Conservation (phyloP, 352 stramenopile species). For the Phytopythium kandeliae region DNA sequence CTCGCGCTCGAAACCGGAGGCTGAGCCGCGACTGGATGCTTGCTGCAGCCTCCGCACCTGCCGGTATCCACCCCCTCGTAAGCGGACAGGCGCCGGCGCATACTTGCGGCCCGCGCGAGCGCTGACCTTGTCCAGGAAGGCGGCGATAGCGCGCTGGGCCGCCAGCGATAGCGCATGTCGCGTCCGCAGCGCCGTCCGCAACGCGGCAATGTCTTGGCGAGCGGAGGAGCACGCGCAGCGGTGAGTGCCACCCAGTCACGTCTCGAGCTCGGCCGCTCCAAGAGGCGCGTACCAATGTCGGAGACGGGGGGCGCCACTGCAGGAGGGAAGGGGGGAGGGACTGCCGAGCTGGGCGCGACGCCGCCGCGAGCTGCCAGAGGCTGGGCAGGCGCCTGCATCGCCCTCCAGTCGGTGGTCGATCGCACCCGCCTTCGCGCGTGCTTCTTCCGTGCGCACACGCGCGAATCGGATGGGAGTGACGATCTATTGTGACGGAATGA, state of each 20-base stretch:
- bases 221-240: background rate
- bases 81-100: too few relatives aligned
- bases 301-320: background rate
- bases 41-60: slow-evolving; percentile 28
- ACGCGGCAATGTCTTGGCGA: slow-evolving; percentile 4
- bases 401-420: background rate
- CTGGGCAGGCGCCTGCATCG: background rate
- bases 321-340: background rate
- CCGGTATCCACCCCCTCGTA: background rate
- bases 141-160: slow-evolving; percentile 6
- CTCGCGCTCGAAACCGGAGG: slow-evolving; percentile 51
- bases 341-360: background rate
- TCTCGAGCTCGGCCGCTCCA: too few relatives aligned
- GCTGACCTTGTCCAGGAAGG: slow-evolving; percentile 17
- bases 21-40: slow-evolving; percentile 15
- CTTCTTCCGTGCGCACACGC: background rate
- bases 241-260: background rate
- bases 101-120: too few relatives aligned
- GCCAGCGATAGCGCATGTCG: background rate
- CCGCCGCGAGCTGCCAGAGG: background rate
- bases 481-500: too few relatives aligned
- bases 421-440: background rate
- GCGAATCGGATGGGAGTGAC: too few relatives aligned
- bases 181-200: slow-evolving; percentile 10
- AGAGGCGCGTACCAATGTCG: background rate